phyloP scores from a whole-genome alignment of 225 moss, liverwort and hornwort genomes.

The Pleurozium schreberi region DNA sequence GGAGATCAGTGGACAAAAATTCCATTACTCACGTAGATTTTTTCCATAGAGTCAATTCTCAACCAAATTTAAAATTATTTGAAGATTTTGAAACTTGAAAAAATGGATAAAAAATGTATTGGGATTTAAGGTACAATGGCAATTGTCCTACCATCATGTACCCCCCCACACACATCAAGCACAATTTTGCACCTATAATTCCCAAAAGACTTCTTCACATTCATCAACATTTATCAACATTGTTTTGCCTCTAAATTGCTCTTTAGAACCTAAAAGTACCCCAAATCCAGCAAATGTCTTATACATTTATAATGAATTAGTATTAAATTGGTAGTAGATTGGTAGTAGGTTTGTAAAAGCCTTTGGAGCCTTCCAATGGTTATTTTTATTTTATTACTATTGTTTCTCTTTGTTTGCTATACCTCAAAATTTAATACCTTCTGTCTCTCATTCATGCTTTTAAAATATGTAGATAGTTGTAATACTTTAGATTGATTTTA shows the following conservation, averaged over 20 bases:
- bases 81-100: not conserved
- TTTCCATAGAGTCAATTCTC: not conserved
- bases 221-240: no score
- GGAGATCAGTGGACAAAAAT: not conserved
- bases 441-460: not conserved
- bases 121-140: not conserved
- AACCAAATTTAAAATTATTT: not conserved
- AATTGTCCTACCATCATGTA: not conserved
- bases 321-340: not conserved
- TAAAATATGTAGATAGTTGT: not conserved
- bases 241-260: fast-evolving
- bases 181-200: not conserved
- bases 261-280: not conserved
- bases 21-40: not conserved
- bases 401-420: not conserved
- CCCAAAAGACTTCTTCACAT: fast-evolving
- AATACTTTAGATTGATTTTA: not conserved
- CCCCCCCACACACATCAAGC: fast-evolving
- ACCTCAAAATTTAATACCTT: not conserved
- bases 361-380: fast-evolving
- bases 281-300: fast-evolving
- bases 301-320: not conserved
- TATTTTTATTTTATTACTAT: not conserved
- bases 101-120: fast-evolving
- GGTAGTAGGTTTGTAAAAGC: not conserved